Evolutionary conservation across 1,284 basidiomycete species (phyloP).

Genomic region (Limonomyces culmigenus): DNA sequence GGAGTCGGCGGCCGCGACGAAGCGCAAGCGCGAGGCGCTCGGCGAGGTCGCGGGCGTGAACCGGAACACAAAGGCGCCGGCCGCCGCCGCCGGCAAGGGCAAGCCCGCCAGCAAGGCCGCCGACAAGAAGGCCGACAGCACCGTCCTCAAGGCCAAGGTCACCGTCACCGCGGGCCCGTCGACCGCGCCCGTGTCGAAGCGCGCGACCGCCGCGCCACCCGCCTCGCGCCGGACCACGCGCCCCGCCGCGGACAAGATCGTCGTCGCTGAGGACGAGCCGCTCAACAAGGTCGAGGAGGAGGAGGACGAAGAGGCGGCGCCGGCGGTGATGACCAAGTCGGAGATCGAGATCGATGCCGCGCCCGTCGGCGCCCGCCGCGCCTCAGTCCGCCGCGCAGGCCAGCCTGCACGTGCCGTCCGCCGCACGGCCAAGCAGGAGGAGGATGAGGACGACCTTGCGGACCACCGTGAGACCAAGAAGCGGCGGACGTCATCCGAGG

Average conservation of each 20-base stretch:
- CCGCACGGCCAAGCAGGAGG: slow-evolving; percentile 7
- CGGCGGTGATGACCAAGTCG: background rate
- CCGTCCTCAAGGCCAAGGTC: slow-evolving; percentile 30
- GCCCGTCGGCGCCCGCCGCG: background rate
- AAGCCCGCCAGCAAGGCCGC: slow-evolving; percentile 16
- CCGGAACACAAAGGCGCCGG: slow-evolving; percentile 25
- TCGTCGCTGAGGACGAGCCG: slow-evolving; percentile 10
- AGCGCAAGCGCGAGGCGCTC: slow-evolving; percentile 61
- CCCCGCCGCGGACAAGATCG: slow-evolving; percentile 17
- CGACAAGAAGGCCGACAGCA: slow-evolving; percentile 27
- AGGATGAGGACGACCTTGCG: slow-evolving; percentile 25
- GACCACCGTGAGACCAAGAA: slow-evolving; percentile 47
- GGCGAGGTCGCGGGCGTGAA: slow-evolving; percentile 40
- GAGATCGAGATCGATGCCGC: background rate
- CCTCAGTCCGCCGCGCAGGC: background rate
- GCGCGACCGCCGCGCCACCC: slow-evolving; percentile 6
- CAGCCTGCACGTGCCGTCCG: background rate
- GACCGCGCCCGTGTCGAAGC: slow-evolving; percentile 12
- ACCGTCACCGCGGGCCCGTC: slow-evolving; percentile 12
- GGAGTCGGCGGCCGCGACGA: slow-evolving; percentile 23
- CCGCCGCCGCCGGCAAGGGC: slow-evolving; percentile 12
- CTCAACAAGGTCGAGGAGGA: slow-evolving; percentile 22
- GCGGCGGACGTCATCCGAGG: slow-evolving; percentile 53
- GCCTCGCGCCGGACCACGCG: slow-evolving; percentile 12
- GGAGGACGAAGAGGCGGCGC: slow-evolving; percentile 10